Evolutionary conservation across 345 rosid genomes (phyloP), one percentile per base, ranked within the genome.

Genomic region (Erysimum cheiranthoides): DNA sequence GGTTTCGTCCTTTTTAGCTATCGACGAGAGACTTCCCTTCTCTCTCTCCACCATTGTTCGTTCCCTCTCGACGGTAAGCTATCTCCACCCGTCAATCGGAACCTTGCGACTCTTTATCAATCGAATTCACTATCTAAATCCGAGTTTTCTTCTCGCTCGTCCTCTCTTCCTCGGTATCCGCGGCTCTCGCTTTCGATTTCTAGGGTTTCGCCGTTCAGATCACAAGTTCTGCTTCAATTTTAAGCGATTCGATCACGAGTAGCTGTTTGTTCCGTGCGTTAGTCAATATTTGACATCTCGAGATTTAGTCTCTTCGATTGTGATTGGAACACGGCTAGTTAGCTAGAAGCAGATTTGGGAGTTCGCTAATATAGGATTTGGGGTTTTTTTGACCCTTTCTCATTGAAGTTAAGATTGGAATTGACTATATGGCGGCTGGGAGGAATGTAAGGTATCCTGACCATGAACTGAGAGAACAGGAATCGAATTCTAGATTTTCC

Each of bases 371-470:
- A 5, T 69, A 77, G 76, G 71, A 11, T 16, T 62, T 64, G 47
- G 70, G 50, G 10, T 3, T 57, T 32, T 4, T 43, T 32, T 45
- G 3, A 13, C 25, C 61, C 60, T 66, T 27, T 10, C 2, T 52
- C 30, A 14, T 31, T 42, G 46, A 32, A 14, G 43, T 51, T 39
- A 28, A 60, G 67, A 30, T 73, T 53, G 46, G 63, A 65, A 45
- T 10, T 68, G 49, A 60, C 70, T 80, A 2, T 58, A 93, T 93
- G 98, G 94, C 97, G 17, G 88, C 95, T 79, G 93, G 97, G 84
- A 88, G 90, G 78, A 87, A 84, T 83, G 87, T 89, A 51, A 89
- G 88, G 53, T 89, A 86, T 69, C 80, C 85, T 14, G 96, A 86
- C 78, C 84, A 79, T 31, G 97, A 90, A 76, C 63, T 86, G 40